Evolutionary conservation across 768 basidiomycete species (phyloP).

Genomic region (Pleurotus platypus): DNA sequence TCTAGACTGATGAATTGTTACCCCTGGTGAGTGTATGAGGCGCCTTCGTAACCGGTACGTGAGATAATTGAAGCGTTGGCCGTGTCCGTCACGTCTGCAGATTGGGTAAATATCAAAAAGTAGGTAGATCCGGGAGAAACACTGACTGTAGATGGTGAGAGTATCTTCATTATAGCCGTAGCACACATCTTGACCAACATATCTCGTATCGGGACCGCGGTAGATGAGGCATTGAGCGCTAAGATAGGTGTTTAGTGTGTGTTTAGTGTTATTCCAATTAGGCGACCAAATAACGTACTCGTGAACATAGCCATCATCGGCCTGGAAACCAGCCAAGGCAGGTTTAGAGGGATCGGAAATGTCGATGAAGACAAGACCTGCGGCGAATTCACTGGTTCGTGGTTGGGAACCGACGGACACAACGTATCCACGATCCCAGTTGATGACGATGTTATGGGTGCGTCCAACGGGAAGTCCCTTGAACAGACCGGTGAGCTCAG

Average conservation of each 20-base stretch:
- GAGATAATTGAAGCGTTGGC: constrained; percentile 21
- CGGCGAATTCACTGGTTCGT: constrained; percentile 14
- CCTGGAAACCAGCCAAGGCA: constrained; percentile 16
- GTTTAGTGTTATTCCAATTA: neutral
- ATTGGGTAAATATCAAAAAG: neutral
- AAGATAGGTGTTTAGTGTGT: too few species aligned
- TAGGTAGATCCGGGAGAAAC: neutral
- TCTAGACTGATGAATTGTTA: constrained; percentile 10
- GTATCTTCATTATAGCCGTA: constrained; percentile 29
- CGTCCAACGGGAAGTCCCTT: constrained; percentile 21
- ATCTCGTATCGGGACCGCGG: constrained; percentile 23
- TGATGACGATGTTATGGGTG: constrained; percentile 24
- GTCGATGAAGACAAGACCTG: constrained; percentile 26
- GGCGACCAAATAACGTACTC: constrained; percentile 13
- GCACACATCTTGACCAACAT: constrained; percentile 24
- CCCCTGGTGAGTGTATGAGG: constrained; percentile 28
- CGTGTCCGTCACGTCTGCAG: constrained; percentile 18
- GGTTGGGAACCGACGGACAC: constrained; percentile 23
- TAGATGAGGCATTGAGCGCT: constrained; percentile 26
- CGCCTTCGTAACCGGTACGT: constrained; percentile 24
- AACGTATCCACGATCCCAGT: constrained; percentile 16
- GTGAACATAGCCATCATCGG: constrained; percentile 26
- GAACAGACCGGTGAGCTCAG: constrained; percentile 14
- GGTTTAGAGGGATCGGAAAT: constrained; percentile 22
- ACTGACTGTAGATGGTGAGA: constrained; percentile 21